phyloP scores from a whole-genome alignment of 2,329 filamentous ascomycete species.

The Botrytis cinerea region DNA sequence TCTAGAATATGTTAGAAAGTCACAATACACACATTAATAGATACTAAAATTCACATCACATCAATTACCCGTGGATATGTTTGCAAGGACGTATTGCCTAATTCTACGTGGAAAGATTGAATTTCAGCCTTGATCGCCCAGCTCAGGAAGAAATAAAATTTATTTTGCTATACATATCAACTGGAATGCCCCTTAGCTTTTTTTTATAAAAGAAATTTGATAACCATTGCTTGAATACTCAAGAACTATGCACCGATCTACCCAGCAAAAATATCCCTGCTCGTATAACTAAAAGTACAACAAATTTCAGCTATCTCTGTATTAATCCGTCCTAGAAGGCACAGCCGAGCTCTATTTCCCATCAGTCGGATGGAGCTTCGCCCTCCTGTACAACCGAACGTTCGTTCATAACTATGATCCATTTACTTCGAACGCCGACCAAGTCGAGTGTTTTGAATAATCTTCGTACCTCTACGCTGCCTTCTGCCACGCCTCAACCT shows the following conservation, averaged over 20 bases:
- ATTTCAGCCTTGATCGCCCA: neutral
- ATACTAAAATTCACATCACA: neutral
- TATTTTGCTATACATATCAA: neutral
- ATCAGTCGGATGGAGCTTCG: neutral
- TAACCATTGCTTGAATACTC: neutral
- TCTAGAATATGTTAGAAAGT: neutral
- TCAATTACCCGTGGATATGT: neutral
- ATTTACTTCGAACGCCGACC: neutral
- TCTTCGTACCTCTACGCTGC: neutral
- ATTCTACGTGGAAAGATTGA: no score
- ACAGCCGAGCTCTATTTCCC: neutral
- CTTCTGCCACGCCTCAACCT: neutral
- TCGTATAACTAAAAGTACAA: no score
- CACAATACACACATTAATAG: neutral
- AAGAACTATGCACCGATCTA: neutral
- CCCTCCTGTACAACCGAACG: neutral
- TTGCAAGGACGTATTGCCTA: neutral
- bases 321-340: neutral
- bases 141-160: neutral
- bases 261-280: neutral
- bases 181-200: neutral
- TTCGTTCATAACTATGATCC: neutral
- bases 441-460: neutral
- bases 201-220: neutral
- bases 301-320: neutral